These are phyloP conservation scores for Candida anglica DNA, from an alignment of 805 yeast genomes.

Conservation along the genomic window DNA sequence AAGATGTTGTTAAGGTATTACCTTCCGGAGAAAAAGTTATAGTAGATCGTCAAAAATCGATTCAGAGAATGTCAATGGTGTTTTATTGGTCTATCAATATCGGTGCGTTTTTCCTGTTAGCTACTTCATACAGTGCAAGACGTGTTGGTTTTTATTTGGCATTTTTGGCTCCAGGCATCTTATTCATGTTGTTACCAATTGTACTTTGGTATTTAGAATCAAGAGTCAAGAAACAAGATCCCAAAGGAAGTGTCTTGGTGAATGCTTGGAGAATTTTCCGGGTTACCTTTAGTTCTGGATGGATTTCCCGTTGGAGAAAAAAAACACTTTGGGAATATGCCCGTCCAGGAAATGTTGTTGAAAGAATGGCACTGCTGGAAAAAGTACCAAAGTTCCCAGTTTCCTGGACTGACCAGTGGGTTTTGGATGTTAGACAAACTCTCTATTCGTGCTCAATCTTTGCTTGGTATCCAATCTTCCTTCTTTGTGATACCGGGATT, in stretches of 20 bases:
- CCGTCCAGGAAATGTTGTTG: conserved; percentile 39
- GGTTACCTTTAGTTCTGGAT: conserved; percentile 41
- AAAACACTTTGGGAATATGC: conserved; percentile 49
- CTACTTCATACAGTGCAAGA: conserved; percentile 49
- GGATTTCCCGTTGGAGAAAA: conserved; percentile 35
- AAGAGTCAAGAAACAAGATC: conserved; percentile 25
- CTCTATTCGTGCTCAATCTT: conserved; percentile 43
- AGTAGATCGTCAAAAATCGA: conserved; percentile 41
- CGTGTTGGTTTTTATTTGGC: conserved; percentile 48
- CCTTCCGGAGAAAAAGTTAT: conserved; percentile 65
- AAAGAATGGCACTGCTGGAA: conserved; percentile 43
- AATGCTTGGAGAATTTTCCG: conserved; percentile 38
- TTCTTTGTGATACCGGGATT: conserved; percentile 45
- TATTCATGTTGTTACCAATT: conserved; percentile 28
- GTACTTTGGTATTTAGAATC: conserved; percentile 24
- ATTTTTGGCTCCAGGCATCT: conserved; percentile 41
- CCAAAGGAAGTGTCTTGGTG: conserved; percentile 45
- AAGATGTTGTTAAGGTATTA: conserved; percentile 54
- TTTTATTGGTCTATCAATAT: conserved; percentile 55
- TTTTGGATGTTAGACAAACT: conserved; percentile 41
- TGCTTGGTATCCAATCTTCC: conserved; percentile 34
- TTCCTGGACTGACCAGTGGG: conserved; percentile 44
- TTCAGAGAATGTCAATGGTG: conserved; percentile 40
- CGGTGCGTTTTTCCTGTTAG: conserved; percentile 51
- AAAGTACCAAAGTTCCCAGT: conserved; percentile 23